These are phyloP conservation scores for Debaryomyces psychrophilus DNA, from an alignment of 1,139 yeast species.

Conservation along the genomic window DNA sequence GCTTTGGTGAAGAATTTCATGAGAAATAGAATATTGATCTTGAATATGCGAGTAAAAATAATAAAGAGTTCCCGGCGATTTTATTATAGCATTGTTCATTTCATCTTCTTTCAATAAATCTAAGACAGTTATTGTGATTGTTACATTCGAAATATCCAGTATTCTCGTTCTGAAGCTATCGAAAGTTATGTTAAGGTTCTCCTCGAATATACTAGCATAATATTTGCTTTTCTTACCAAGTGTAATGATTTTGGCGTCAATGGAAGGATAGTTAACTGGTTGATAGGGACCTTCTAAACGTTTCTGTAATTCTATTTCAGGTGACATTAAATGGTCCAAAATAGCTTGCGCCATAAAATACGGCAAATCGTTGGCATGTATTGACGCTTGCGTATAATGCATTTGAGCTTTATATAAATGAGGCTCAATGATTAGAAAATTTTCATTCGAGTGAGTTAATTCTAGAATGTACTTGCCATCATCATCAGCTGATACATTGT, in stretches of 20 bases:
- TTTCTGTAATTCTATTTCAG: conserved; percentile 20
- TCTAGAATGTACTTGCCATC: conserved; percentile 27
- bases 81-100: background rate
- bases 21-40: background rate
- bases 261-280: background rate
- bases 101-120: background rate
- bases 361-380: conserved; percentile 48
- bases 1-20: background rate
- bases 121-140: background rate
- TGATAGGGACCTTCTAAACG: background rate
- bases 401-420: conserved; percentile 44
- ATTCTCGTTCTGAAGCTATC: background rate
- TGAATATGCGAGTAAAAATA: background rate
- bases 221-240: background rate
- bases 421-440: conserved; percentile 42
- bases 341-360: conserved; percentile 40
- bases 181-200: background rate
- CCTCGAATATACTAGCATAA: background rate
- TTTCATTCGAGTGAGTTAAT: conserved; percentile 31
- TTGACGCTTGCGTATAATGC: conserved; percentile 29
- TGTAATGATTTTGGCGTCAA: background rate
- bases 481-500: conserved; percentile 10
- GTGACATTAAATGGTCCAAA: conserved; percentile 30
- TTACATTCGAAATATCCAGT: background rate
- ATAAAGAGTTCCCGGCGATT: background rate